Percentiles rank a stretch among this genome's conserved stretches.
phyloP scores from a whole-genome alignment of 169 alveolate species.

The Babesia divergens region DNA sequence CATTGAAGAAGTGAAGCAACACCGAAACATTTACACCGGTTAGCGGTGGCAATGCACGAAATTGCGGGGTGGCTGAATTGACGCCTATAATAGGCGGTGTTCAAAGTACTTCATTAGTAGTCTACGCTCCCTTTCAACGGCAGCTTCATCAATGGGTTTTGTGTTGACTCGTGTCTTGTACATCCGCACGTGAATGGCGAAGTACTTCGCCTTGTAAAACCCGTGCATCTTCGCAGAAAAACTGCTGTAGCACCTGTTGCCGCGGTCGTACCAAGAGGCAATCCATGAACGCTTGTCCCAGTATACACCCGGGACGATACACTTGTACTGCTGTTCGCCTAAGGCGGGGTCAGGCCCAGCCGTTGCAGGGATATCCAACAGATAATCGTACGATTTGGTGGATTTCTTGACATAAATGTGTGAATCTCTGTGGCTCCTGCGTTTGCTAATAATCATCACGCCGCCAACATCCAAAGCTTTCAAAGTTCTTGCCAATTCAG shows the following conservation, averaged over 20 bases:
- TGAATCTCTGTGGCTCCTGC: conserved; percentile 15
- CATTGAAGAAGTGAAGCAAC: too few species aligned
- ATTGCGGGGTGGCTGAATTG: too few species aligned
- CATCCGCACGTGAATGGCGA: conserved; percentile 79
- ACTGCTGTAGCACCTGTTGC: conserved; percentile 74
- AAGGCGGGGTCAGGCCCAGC: conserved; percentile 69
- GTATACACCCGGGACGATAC: conserved; percentile 75
- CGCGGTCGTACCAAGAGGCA: conserved; percentile 83
- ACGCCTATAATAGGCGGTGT: neutral
- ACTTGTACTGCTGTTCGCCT: conserved; percentile 36
- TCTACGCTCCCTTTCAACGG: conserved; percentile 21
- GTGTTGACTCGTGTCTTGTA: conserved; percentile 60
- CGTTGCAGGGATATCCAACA: conserved; percentile 66
- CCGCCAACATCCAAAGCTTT: conserved; percentile 47
- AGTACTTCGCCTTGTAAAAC: conserved; percentile 76
- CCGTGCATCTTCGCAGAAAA: conserved; percentile 83
- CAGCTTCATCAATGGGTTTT: conserved; percentile 33
- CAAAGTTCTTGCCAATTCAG: conserved; percentile 2
- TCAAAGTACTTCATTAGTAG: conserved; percentile 24
- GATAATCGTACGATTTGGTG: conserved; percentile 76
- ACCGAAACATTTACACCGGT: too few species aligned
- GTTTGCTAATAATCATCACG: conserved; percentile 28
- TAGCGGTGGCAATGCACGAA: too few species aligned
- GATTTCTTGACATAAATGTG: conserved; percentile 28
- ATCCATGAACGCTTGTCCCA: conserved; percentile 86